Conservation (phyloP, 345 rosid species). For the Lepidium didymum region DNA sequence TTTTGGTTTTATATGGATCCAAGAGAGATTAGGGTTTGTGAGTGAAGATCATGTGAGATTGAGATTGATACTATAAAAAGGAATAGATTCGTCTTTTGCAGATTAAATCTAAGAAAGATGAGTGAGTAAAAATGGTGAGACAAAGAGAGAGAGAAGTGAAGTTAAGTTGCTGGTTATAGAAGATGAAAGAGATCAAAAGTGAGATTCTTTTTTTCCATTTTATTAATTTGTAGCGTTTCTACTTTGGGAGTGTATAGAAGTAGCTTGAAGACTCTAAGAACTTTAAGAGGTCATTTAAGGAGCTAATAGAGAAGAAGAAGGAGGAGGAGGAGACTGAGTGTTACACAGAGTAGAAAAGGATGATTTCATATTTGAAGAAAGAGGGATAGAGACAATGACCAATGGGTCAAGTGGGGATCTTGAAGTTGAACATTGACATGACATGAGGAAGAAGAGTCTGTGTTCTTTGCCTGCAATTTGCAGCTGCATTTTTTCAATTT, state of each 20-base stretch:
- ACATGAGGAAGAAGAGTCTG: slow-evolving; percentile 31
- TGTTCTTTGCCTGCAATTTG: slow-evolving; percentile 29
- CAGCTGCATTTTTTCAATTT: slow-evolving; percentile 5
- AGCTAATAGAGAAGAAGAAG: too few relatives aligned
- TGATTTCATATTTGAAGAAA: slow-evolving; percentile 16
- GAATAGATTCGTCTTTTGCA: slow-evolving; percentile 11
- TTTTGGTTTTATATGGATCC: not conserved
- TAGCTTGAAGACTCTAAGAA: too few relatives aligned
- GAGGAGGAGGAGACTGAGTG: slow-evolving; percentile 42
- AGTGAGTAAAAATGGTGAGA: slow-evolving; percentile 28
- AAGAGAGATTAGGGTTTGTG: slow-evolving; percentile 16
- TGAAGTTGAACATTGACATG: slow-evolving; percentile 29
- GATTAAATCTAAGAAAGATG: slow-evolving; percentile 11
- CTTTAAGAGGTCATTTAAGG: too few relatives aligned
- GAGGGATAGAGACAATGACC: slow-evolving; percentile 21
- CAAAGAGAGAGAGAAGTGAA: slow-evolving; percentile 24
- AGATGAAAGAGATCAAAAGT: slow-evolving; percentile 19
- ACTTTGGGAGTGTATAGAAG: slow-evolving; percentile 30
- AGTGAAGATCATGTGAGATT: not conserved
- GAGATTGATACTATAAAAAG: slow-evolving; percentile 13
- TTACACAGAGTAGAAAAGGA: slow-evolving; percentile 38
- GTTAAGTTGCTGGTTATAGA: not conserved
- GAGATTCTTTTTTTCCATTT: not conserved
- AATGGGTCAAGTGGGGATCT: slow-evolving; percentile 38
- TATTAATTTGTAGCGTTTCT: slow-evolving; percentile 16